Evolutionary conservation across 164 flowering plant genomes (phyloP), one percentile per base, ranked within the genome.

Genomic region (Platanus orientalis): DNA sequence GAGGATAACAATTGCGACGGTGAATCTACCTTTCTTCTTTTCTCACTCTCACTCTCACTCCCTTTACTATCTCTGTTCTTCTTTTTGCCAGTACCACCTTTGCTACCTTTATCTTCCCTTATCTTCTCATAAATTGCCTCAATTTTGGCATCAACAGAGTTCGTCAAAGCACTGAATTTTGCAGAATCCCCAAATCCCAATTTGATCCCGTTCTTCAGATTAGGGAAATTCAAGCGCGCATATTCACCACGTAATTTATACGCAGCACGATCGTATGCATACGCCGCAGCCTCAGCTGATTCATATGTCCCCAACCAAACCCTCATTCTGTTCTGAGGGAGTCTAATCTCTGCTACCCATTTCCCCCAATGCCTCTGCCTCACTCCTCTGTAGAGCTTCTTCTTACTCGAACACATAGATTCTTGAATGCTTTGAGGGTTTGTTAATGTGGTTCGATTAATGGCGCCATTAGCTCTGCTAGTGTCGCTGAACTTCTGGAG

Each of bases 281-380:
- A 89, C 6, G 98, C 98, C 0, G 98, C 98, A 10, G 87, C 84
- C 62, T 94, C 97, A 1, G 98, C 88, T 0, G 91, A 71, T 14
- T 87, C 90, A 61, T 84, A 91, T n/a, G 98, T 94, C 1, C 97
- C 98, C 40, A 94, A 63, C 98, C 98, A 94, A 5, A 91, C 95
- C 45, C 98, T 73, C 79, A 80, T 81, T 63, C 97, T 75, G 71
- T 86, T 94, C 70, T 91, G 97, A 0, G 98, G 97, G 1, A 94
- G 89, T 45, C 98, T 78, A 11, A 94, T 94, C 68, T 94, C 97
- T 6, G 98, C 98, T 17, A 94, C 98, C 98, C 98, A 94, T 74
- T 94, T 94, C 0, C 98, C 98, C 98, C 97, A 91, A 40, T 94
- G 96, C 68, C 98, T 87, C 82, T 94, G 97, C 71, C 98, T 80